Conservation (phyloP, 1,284 basidiomycete genomes). For the Puccinia horiana region DNA sequence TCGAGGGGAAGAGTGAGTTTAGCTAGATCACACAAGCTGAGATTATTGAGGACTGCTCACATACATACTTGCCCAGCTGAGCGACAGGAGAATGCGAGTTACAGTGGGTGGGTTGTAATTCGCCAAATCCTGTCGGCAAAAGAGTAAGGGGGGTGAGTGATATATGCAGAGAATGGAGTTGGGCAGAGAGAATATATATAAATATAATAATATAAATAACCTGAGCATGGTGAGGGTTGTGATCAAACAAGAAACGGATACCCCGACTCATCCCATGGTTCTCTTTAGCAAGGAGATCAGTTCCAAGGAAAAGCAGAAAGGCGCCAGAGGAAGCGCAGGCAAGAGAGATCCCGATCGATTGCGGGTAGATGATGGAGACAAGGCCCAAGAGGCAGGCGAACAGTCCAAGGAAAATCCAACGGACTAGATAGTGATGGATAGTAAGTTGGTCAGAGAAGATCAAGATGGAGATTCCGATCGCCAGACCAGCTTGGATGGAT, state of each 20-base stretch:
- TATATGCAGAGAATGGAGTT: background rate
- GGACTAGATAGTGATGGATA: background rate
- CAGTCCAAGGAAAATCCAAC: conserved; percentile 16
- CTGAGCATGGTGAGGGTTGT: conserved; percentile 25
- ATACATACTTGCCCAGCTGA: conserved; percentile 28
- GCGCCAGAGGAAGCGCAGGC: conserved; percentile 22
- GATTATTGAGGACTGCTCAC: background rate
- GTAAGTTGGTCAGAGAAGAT: conserved; percentile 12
- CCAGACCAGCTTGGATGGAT: conserved; percentile 19
- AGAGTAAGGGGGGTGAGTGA: background rate
- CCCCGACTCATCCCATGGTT: conserved; percentile 24
- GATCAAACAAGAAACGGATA: conserved; percentile 30
- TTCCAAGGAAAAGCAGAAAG: conserved; percentile 17
- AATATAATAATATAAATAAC: too few species aligned
- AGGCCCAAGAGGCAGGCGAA: background rate
- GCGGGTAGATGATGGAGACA: background rate
- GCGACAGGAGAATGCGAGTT: conserved; percentile 18
- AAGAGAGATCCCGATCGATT: background rate
- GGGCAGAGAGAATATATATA: background rate
- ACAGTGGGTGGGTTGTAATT: conserved; percentile 16
- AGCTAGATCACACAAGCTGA: background rate
- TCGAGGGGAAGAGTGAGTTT: background rate
- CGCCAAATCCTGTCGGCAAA: conserved; percentile 3
- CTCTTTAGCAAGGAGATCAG: conserved; percentile 16
- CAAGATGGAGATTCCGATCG: conserved; percentile 22